Conservation (phyloP, 2,329 filamentous ascomycete species). For the Myriosclerotinia duriaeana region DNA sequence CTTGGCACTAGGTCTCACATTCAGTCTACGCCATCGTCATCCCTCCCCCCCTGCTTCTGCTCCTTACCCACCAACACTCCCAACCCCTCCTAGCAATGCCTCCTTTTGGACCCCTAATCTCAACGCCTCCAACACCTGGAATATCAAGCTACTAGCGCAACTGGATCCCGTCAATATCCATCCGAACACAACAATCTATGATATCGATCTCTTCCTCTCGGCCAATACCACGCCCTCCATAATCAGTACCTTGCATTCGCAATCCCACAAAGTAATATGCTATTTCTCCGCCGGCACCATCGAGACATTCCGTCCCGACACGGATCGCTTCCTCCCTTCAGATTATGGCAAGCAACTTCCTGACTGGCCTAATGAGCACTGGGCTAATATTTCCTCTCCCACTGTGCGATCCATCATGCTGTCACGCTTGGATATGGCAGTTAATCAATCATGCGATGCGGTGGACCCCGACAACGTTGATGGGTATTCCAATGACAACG, state of each 20-base stretch:
- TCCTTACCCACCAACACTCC: conserved; percentile 5
- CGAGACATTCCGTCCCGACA: conserved; percentile 61
- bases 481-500: conserved; percentile 61
- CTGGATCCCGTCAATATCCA: conserved; percentile 27
- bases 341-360: conserved; percentile 58
- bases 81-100: conserved; percentile 15
- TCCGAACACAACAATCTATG: conserved; percentile 37
- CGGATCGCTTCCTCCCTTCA: conserved; percentile 49
- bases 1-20: conserved; percentile 17
- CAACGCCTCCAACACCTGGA: conserved; percentile 23
- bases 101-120: conserved; percentile 21
- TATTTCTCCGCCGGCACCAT: conserved; percentile 73
- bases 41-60: not conserved
- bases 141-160: conserved; percentile 21
- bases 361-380: conserved; percentile 66
- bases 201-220: conserved; percentile 42
- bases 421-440: conserved; percentile 57
- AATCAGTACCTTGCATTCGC: conserved; percentile 49
- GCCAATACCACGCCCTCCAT: conserved; percentile 48
- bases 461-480: conserved; percentile 72
- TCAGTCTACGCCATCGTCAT: conserved; percentile 15
- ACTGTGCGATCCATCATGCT: conserved; percentile 65
- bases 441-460: conserved; percentile 62
- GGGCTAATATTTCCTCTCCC: conserved; percentile 58
- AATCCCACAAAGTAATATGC: conserved; percentile 64